Conservation (phyloP, 2,329 filamentous ascomycete genomes). For the Rasamsonia emersonii region DNA sequence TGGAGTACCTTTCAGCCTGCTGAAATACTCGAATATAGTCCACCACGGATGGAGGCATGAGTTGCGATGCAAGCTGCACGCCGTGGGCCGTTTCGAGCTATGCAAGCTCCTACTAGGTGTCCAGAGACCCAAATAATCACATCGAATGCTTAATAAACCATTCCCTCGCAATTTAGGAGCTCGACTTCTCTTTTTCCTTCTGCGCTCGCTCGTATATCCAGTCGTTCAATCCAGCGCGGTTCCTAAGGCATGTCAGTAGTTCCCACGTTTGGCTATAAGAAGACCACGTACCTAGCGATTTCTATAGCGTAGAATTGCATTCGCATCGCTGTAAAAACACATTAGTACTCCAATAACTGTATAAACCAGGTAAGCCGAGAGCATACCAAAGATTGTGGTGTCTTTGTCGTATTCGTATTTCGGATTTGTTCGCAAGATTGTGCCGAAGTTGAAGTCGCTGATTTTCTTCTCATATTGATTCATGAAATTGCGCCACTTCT, state of each 20-base stretch:
- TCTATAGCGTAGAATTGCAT: constrained; percentile 82
- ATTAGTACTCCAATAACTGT: constrained; percentile 8
- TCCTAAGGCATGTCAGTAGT: constrained; percentile 40
- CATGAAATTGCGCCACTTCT: constrained; percentile 90
- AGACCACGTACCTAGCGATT: constrained; percentile 52
- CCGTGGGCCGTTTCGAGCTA: too few species aligned
- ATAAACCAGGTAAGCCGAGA: background rate
- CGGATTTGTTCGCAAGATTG: constrained; percentile 72
- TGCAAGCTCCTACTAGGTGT: too few species aligned
- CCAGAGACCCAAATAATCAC: too few species aligned
- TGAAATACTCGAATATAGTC: too few species aligned
- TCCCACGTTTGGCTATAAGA: background rate
- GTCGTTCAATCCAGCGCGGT: constrained; percentile 83
- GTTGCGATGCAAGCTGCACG: too few species aligned
- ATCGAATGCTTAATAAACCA: too few species aligned
- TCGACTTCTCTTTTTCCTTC: constrained; percentile 42
- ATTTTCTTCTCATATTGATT: constrained; percentile 87
- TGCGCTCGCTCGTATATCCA: constrained; percentile 89
- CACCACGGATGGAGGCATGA: too few species aligned
- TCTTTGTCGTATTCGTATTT: constrained; percentile 80
- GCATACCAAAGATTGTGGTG: constrained; percentile 80
- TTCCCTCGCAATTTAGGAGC: too few species aligned
- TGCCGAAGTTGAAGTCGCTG: constrained; percentile 98
- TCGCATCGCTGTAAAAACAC: constrained; percentile 45
- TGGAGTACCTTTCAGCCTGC: too few species aligned